Percentiles rank a stretch among this genome's conserved stretches.
phyloP scores from a whole-genome alignment of 177 flowering plant genomes.

The Vitis hybrid region DNA sequence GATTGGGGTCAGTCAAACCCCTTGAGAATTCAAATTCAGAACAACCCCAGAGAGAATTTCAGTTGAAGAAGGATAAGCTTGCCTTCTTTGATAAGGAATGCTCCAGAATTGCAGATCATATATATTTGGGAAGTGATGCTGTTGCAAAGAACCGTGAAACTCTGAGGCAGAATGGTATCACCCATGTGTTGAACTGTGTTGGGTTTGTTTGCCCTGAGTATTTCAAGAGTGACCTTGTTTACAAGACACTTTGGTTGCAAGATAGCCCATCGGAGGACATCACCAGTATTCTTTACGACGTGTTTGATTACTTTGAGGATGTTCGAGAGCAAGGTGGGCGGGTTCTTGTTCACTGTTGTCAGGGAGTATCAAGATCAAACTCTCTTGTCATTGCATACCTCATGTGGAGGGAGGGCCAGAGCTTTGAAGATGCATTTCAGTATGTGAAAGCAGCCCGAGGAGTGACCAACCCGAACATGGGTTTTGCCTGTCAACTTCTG shows the following conservation, averaged over 20 bases:
- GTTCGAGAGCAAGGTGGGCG: slow-evolving; percentile 65
- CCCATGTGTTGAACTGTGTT: slow-evolving; percentile 77
- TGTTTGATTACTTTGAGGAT: slow-evolving; percentile 81
- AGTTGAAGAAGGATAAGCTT: slow-evolving; percentile 55
- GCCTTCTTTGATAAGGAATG: slow-evolving; percentile 76
- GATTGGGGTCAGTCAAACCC: slow-evolving; percentile 1
- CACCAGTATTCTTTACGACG: slow-evolving; percentile 72
- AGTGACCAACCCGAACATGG: slow-evolving; percentile 72
- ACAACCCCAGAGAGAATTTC: slow-evolving; percentile 39
- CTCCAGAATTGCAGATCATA: slow-evolving; percentile 60
- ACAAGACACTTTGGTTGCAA: slow-evolving; percentile 76
- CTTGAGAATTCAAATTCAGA: slow-evolving; percentile 17
- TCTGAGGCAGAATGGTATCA: slow-evolving; percentile 54
- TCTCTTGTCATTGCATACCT: slow-evolving; percentile 78
- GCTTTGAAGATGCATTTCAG: slow-evolving; percentile 72
- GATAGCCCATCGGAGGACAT: slow-evolving; percentile 76
- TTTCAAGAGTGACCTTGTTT: slow-evolving; percentile 67
- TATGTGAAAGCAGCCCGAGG: slow-evolving; percentile 70
- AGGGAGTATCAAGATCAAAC: slow-evolving; percentile 69
- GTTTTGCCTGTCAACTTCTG: slow-evolving; percentile 71
- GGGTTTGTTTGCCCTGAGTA: slow-evolving; percentile 78
- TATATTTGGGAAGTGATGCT: slow-evolving; percentile 67
- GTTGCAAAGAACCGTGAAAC: slow-evolving; percentile 64
- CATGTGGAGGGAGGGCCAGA: slow-evolving; percentile 73
- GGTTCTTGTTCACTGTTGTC: slow-evolving; percentile 73